Evolutionary conservation across 1,139 yeast genomes (phyloP), one percentile per base, ranked within the genome.

Genomic region (Hyphopichia fennica): DNA sequence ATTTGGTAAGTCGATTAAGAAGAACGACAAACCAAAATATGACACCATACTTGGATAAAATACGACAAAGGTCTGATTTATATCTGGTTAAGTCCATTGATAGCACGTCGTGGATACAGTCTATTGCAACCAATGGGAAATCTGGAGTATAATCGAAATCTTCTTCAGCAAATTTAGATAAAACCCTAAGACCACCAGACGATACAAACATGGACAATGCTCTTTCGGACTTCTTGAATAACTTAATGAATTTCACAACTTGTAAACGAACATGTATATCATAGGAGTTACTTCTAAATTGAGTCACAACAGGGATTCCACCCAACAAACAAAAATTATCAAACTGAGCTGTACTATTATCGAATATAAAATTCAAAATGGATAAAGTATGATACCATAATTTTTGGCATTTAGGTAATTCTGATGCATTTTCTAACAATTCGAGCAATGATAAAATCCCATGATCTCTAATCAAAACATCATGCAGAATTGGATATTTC

Each of bases 261-360:
- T 73, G 75, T 14, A 62, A 47, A 40, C 83, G 65, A 3, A 76
- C 65, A 9, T 56, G 60, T 6, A 56, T 42, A 17, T 68, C 67
- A 48, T 63, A 69, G 2, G 69, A 63, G 19, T 60, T 60, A 29
- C 63, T 63, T 13, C 77, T 58, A 46, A 78, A 72, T 40, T 69
- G 71, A 0, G 78, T 69, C 1, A 81, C 59, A 17, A 70, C 56
- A 0, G 84, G 81, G 17, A 82, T 72, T 0, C 87, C 87, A 2
- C 86, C 86, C 37, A 80, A 59, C 29, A 77, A 59, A 46, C 82
- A 75, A 45, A 79, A 76, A 51, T 69, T 77, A 45, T 78, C 83
- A 47, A 77, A 65, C 32, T 68, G 71, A 9, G 61, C 59, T 2
- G 57, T 45, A 48, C 68, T 63, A 14, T 54, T 55, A 25, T 59